Conservation (phyloP, 768 basidiomycete genomes). For the Stropharia rugosoannulata region DNA sequence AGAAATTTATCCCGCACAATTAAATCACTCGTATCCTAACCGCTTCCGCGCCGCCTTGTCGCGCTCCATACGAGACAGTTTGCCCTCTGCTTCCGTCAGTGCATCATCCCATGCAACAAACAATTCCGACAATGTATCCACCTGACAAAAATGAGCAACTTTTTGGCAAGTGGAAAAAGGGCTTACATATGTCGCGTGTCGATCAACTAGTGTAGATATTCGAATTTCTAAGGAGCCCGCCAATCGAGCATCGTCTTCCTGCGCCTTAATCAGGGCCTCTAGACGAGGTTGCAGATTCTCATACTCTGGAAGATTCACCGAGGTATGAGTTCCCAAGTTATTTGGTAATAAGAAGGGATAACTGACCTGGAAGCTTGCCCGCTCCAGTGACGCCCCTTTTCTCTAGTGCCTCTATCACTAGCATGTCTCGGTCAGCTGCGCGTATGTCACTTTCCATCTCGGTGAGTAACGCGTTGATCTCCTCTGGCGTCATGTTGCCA, state of each 20-base stretch:
- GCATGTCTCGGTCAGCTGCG: slow-evolving; percentile 78
- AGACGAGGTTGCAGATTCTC: slow-evolving; percentile 70
- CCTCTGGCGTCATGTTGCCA: slow-evolving; percentile 62
- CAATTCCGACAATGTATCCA: slow-evolving; percentile 78
- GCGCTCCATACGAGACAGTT: slow-evolving; percentile 54
- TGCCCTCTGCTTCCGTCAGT: slow-evolving; percentile 64
- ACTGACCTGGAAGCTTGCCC: slow-evolving; percentile 63
- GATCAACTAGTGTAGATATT: slow-evolving; percentile 63
- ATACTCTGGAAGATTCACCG: slow-evolving; percentile 41
- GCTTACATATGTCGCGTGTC: slow-evolving; percentile 69
- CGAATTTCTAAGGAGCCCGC: slow-evolving; percentile 64
- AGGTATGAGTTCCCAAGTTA: not conserved
- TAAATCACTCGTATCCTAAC: slow-evolving; percentile 52
- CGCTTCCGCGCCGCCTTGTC: slow-evolving; percentile 58
- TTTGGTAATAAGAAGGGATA: slow-evolving; percentile 2
- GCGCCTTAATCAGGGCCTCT: slow-evolving; percentile 51
- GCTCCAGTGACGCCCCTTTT: slow-evolving; percentile 70
- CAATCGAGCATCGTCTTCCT: slow-evolving; percentile 57
- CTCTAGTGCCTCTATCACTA: slow-evolving; percentile 71
- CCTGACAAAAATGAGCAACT: slow-evolving; percentile 36
- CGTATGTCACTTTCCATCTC: slow-evolving; percentile 88
- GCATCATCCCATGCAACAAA: slow-evolving; percentile 87
- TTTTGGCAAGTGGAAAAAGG: not conserved
- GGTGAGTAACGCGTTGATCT: slow-evolving; percentile 65
- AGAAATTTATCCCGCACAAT: not conserved